Evolutionary conservation across 805 yeast species (phyloP).

Genomic region (Hanseniaspora meyeri): DNA sequence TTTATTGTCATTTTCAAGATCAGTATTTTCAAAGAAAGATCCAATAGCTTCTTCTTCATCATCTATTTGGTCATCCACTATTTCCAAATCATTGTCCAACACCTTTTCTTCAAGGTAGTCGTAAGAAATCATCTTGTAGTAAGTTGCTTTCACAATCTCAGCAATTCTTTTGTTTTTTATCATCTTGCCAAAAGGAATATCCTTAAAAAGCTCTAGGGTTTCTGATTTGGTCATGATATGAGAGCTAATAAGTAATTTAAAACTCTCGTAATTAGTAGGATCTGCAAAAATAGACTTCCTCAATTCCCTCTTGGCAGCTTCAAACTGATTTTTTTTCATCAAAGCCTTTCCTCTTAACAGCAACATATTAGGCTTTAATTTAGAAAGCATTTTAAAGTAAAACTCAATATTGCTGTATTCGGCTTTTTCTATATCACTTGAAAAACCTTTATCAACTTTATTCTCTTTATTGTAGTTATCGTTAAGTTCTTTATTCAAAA

Average conservation of each 20-base stretch:
- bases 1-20: background rate
- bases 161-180: conserved; percentile 58
- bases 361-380: conserved; percentile 54
- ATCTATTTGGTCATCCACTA: background rate
- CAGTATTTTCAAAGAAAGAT: conserved; percentile 1
- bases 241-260: conserved; percentile 59
- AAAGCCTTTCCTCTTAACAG: conserved; percentile 73
- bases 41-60: conserved; percentile 36
- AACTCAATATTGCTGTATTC: background rate
- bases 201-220: conserved; percentile 66
- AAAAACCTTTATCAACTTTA: conserved; percentile 6
- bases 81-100: conserved; percentile 30
- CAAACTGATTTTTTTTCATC: conserved; percentile 71
- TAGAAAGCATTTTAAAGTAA: conserved; percentile 20
- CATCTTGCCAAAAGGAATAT: conserved; percentile 50
- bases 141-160: conserved; percentile 64
- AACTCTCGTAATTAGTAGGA: conserved; percentile 87
- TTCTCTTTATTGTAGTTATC: conserved; percentile 25
- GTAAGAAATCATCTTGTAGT: conserved; percentile 65
- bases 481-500: conserved; percentile 44
- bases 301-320: conserved; percentile 72
- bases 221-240: conserved; percentile 71
- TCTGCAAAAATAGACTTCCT: conserved; percentile 79
- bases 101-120: conserved; percentile 36
- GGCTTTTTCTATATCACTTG: background rate